These are phyloP conservation scores for Poa annua DNA, from an alignment of 176 grass and related monocot genomes.

Conservation along the genomic window DNA sequence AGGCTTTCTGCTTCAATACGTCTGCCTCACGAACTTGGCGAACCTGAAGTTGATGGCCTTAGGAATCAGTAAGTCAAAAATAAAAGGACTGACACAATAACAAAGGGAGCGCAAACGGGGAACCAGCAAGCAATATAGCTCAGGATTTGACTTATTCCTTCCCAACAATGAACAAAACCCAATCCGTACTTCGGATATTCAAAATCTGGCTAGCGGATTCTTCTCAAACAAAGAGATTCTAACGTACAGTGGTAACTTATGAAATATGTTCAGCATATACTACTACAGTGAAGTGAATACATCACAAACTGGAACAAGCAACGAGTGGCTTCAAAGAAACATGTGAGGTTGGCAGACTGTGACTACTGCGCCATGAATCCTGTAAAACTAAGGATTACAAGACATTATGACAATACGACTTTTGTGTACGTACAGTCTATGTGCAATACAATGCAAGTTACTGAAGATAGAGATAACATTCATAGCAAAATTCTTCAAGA, in stretches of 20 bases:
- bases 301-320: constrained; percentile 7
- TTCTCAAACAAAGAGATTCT: background rate
- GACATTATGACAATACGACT: constrained; percentile 12
- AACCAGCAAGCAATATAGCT: background rate
- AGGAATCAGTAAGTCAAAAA: constrained; percentile 33
- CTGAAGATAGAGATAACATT: background rate
- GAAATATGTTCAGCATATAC: constrained; percentile 20
- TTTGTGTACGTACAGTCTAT: background rate
- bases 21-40: constrained; percentile 86
- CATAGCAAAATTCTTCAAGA: background rate
- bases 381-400: constrained; percentile 23
- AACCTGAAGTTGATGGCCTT: constrained; percentile 64
- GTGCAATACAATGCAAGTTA: background rate
- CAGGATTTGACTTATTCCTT: background rate
- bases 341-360: constrained; percentile 4
- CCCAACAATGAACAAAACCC: background rate
- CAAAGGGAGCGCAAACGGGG: background rate
- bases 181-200: constrained; percentile 21
- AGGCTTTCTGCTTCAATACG: constrained; percentile 88
- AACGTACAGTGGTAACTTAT: background rate
- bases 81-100: constrained; percentile 13
- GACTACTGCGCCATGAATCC: background rate
- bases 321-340: background rate
- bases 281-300: constrained; percentile 17
- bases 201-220: background rate